Percentiles rank a stretch among this genome's conserved stretches.
phyloP scores from a whole-genome alignment of 2,329 filamentous ascomycete species.

The Colletotrichum theobromicola region DNA sequence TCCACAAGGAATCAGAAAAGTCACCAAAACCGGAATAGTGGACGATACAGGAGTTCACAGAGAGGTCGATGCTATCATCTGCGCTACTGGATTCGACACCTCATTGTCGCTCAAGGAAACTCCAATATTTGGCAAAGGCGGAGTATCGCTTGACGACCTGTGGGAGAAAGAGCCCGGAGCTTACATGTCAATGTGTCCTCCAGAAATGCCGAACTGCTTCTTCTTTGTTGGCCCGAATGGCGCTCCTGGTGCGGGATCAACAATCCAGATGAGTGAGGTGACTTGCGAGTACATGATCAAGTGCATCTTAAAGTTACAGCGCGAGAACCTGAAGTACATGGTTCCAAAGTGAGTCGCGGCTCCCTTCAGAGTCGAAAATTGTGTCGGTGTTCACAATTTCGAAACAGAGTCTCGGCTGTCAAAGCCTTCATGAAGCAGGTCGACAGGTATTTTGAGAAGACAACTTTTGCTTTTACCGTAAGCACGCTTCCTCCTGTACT shows the following conservation, averaged over 20 bases:
- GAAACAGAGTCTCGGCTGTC: background rate
- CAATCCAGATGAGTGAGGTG: background rate
- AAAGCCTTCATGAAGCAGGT: background rate
- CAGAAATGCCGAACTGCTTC: background rate
- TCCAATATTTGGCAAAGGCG: background rate
- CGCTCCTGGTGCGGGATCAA: background rate
- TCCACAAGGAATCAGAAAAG: background rate
- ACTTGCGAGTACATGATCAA: background rate
- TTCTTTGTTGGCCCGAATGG: background rate
- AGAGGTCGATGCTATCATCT: background rate
- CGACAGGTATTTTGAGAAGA: background rate
- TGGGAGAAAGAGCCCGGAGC: background rate
- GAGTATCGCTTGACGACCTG: background rate
- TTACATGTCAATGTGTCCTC: background rate
- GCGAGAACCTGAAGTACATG: background rate
- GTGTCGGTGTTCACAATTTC: background rate
- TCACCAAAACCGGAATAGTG: background rate
- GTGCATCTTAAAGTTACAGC: background rate
- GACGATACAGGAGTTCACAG: background rate
- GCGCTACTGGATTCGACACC: background rate
- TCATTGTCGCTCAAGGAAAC: background rate
- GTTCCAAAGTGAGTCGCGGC: background rate
- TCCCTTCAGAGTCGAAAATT: accelerated
- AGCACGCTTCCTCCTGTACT: background rate
- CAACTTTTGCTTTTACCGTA: background rate